A percentile compares a stretch with the other conserved stretches of the same genome.
Evolutionary conservation across 192 early-diverging fungal species (phyloP).

Genomic region (Globomyces pollinis-pini): DNA sequence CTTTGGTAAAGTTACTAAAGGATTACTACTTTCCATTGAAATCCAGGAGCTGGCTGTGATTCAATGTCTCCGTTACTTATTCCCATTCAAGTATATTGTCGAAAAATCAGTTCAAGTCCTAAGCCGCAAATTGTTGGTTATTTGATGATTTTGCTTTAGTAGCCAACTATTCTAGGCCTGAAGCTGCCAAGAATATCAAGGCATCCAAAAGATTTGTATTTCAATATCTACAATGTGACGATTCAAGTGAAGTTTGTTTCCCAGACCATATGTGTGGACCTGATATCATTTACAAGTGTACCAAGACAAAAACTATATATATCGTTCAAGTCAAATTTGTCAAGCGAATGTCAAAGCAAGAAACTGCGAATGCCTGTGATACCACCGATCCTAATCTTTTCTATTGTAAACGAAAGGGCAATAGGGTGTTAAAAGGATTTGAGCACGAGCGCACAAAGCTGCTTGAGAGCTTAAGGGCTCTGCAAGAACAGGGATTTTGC

Average conservation of each 20-base stretch:
- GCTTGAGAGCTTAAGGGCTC: conserved; percentile 3
- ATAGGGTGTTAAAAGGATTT: conserved; percentile 15
- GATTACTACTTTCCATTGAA: conserved; percentile 11
- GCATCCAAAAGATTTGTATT: not conserved
- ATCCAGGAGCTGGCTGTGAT: conserved; percentile 15
- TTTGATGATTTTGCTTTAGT: conserved; percentile 24
- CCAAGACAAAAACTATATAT: conserved; percentile 15
- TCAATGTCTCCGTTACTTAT: conserved; percentile 23
- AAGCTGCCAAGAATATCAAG: conserved; percentile 8
- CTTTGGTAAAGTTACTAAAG: conserved; percentile 7
- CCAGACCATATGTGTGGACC: conserved; percentile 27
- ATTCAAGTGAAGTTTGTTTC: conserved; percentile 20
- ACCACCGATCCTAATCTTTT: conserved; percentile 22
- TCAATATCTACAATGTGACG: conserved; percentile 11
- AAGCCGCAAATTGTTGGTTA: conserved; percentile 25
- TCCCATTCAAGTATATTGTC: conserved; percentile 25
- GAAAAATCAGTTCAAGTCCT: conserved; percentile 3
- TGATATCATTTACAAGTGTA: conserved; percentile 25
- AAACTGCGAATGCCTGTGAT: conserved; percentile 21
- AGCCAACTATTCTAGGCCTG: conserved; percentile 16
- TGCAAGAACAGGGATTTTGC: conserved; percentile 10
- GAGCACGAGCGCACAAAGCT: conserved; percentile 2
- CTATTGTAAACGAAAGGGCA: conserved; percentile 19
- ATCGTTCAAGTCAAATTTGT: conserved; percentile 30
- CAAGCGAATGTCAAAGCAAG: conserved; percentile 21